phyloP scores from a whole-genome alignment of 177 flowering plant species.

The Vitis hybrid region DNA sequence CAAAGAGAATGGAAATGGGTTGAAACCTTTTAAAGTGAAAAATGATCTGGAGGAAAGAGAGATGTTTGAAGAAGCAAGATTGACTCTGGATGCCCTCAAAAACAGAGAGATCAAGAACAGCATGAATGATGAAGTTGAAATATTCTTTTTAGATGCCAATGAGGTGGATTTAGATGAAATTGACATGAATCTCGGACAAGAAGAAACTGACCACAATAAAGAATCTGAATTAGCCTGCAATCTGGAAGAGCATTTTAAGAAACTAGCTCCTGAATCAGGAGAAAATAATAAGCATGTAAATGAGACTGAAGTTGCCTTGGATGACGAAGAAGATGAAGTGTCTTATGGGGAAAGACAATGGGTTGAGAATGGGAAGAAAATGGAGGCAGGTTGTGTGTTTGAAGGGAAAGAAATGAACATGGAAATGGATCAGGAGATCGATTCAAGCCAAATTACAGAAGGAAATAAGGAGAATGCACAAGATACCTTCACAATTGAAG shows the following conservation, averaged over 20 bases:
- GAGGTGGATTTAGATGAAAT: slow-evolving; percentile 1
- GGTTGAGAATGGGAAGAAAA: slow-evolving; percentile 7
- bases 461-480: slow-evolving; percentile 5
- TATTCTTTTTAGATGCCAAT: slow-evolving; percentile 5
- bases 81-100: slow-evolving; percentile 18
- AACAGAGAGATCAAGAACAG: slow-evolving; percentile 11
- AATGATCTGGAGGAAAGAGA: slow-evolving; percentile 9
- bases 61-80: slow-evolving; percentile 7
- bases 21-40: neutral
- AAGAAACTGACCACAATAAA: slow-evolving; percentile 11
- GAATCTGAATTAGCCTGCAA: slow-evolving; percentile 12
- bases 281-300: neutral
- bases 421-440: slow-evolving; percentile 9
- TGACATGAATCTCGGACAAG: slow-evolving; percentile 9
- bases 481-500: slow-evolving; percentile 9
- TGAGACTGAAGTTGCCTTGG: neutral
- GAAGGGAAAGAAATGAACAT: neutral
- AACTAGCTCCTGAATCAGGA: neutral
- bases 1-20: no score
- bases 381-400: slow-evolving; percentile 1
- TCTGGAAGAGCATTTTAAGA: slow-evolving; percentile 11
- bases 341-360: slow-evolving; percentile 13
- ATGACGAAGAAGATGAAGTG: slow-evolving; percentile 5
- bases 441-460: slow-evolving; percentile 12
- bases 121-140: slow-evolving; percentile 16